Conservation (phyloP, 495 filamentous ascomycete species). For the Podospora pseudoanserina region DNA sequence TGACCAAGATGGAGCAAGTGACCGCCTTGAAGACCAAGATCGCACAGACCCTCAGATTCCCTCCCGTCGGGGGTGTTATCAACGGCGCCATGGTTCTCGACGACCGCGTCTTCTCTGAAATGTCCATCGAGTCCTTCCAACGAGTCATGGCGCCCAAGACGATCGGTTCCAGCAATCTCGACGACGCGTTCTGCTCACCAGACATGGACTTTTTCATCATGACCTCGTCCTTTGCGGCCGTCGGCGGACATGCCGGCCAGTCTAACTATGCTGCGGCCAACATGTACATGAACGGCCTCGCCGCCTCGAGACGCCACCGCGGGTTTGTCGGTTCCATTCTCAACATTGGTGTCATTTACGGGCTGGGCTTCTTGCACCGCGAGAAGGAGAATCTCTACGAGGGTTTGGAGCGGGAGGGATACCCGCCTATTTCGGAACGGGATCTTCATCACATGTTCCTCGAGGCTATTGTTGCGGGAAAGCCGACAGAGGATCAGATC, state of each 20-base stretch:
- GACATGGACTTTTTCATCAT: slow-evolving; percentile 49
- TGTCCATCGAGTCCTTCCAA: slow-evolving; percentile 41
- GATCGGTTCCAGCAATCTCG: slow-evolving; percentile 41
- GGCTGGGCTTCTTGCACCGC: slow-evolving; percentile 53
- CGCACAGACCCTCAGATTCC: slow-evolving; percentile 11
- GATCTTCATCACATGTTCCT: slow-evolving; percentile 59
- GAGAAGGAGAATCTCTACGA: slow-evolving; percentile 42
- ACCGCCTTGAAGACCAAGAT: slow-evolving; percentile 30
- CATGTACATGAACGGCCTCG: slow-evolving; percentile 51
- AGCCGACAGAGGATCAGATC: slow-evolving; percentile 22
- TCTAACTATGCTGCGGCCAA: slow-evolving; percentile 56
- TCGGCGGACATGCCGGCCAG: slow-evolving; percentile 48
- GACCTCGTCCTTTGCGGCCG: slow-evolving; percentile 46
- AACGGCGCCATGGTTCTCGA: slow-evolving; percentile 56
- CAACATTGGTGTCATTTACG: slow-evolving; percentile 56
- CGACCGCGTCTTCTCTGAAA: slow-evolving; percentile 46
- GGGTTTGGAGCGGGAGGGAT: slow-evolving; percentile 43
- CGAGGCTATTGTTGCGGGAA: slow-evolving; percentile 49
- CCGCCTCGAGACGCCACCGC: slow-evolving; percentile 32
- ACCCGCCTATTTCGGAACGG: slow-evolving; percentile 54
- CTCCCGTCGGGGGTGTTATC: slow-evolving; percentile 45
- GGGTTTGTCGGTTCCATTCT: slow-evolving; percentile 44
- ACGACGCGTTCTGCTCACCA: slow-evolving; percentile 29
- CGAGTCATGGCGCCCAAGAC: slow-evolving; percentile 45
- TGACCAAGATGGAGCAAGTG: slow-evolving; percentile 32